Percentiles rank a stretch among this genome's conserved stretches.
phyloP scores from a whole-genome alignment of 495 filamentous ascomycete genomes.

The Neohortaea acidophila region DNA sequence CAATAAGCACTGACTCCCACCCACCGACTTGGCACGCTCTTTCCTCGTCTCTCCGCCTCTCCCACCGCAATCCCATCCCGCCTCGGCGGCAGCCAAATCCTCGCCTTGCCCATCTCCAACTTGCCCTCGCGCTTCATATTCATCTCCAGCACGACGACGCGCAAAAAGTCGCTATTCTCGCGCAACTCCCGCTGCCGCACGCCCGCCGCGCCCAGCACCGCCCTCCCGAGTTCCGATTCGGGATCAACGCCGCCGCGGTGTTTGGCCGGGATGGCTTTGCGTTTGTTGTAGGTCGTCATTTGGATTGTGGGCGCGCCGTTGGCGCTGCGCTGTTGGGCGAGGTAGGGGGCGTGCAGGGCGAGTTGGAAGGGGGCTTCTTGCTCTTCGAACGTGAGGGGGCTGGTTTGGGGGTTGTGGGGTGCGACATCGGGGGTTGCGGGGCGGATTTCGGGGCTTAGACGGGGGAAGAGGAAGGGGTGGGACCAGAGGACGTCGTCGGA shows the following conservation, averaged over 20 bases:
- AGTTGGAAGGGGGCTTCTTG: slow-evolving; percentile 14
- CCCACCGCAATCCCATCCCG: no score
- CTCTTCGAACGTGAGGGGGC: slow-evolving; percentile 26
- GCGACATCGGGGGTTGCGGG: slow-evolving; percentile 54
- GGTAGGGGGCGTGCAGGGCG: slow-evolving; percentile 14
- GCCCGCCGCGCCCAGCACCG: slow-evolving; percentile 22
- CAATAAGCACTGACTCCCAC: slow-evolving; percentile 13
- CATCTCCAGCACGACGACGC: slow-evolving; percentile 91
- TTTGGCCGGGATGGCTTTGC: slow-evolving; percentile 8
- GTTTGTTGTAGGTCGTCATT: slow-evolving; percentile 26
- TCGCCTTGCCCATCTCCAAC: slow-evolving; percentile 67
- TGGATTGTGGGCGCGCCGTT: slow-evolving; percentile 19
- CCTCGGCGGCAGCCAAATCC: slow-evolving; percentile 76
- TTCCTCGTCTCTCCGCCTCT: not conserved
- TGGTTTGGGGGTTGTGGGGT: slow-evolving; percentile 72
- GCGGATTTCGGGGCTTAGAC: slow-evolving; percentile 76
- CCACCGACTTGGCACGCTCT: slow-evolving; percentile 11
- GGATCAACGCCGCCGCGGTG: no score
- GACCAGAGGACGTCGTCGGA: slow-evolving; percentile 75
- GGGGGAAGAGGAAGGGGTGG: slow-evolving; percentile 65
- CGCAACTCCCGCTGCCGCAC: slow-evolving; percentile 74
- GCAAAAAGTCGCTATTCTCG: slow-evolving; percentile 87
- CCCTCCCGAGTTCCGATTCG: slow-evolving; percentile 22
- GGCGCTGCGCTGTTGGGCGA: slow-evolving; percentile 1
- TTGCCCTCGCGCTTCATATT: slow-evolving; percentile 90